Conservation (phyloP, 2,329 filamentous ascomycete species). For the Phoma sp. region DNA sequence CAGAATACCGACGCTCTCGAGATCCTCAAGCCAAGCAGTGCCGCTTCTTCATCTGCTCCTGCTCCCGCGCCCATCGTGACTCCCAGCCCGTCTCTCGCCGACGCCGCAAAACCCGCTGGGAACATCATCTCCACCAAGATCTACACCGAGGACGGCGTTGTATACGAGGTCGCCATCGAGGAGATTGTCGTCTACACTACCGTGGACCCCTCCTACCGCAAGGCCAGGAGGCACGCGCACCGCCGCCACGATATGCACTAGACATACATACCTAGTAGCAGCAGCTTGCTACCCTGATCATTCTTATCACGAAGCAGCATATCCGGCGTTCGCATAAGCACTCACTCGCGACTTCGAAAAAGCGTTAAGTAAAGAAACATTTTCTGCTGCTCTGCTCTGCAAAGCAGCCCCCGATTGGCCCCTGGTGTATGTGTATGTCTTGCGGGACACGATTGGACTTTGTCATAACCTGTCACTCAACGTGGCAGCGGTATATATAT, state of each 20-base stretch:
- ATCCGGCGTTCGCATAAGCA: background rate
- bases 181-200: conserved; percentile 54
- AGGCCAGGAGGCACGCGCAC: conserved; percentile 35
- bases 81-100: conserved; percentile 26
- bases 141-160: conserved; percentile 53
- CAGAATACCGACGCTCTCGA: conserved; percentile 17
- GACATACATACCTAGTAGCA: background rate
- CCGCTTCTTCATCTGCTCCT: conserved; percentile 3
- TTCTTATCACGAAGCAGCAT: conserved; percentile 11
- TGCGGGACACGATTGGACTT: background rate
- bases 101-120: conserved; percentile 12
- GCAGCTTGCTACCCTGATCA: background rate
- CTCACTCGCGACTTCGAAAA: too few species aligned
- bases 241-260: conserved; percentile 23
- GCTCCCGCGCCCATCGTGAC: conserved; percentile 40
- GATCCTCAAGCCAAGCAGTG: conserved; percentile 14
- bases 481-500: too few species aligned
- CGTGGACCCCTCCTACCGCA: conserved; percentile 35
- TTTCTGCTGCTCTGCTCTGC: conserved; percentile 1
- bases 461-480: too few species aligned
- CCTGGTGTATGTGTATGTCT: conserved; percentile 7
- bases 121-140: conserved; percentile 50
- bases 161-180: conserved; percentile 56
- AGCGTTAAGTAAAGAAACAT: too few species aligned
- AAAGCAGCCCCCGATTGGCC: background rate